These are phyloP conservation scores for Coemansia sp. DNA, from an alignment of 192 early-diverging fungal genomes.

Conservation along the genomic window DNA sequence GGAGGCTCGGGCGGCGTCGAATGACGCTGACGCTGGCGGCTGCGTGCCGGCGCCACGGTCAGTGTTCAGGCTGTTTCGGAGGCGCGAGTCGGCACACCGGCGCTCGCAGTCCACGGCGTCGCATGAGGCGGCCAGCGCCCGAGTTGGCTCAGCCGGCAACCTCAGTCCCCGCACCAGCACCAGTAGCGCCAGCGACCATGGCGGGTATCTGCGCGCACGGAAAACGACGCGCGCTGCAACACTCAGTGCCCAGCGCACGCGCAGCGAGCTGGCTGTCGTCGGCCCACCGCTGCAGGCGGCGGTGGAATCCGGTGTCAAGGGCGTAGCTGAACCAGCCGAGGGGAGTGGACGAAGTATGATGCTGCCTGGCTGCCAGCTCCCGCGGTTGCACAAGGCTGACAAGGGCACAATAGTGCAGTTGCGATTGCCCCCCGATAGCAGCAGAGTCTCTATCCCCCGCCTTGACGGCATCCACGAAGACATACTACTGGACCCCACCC, in stretches of 20 bases:
- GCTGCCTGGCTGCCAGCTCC: too few species aligned
- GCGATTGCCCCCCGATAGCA: conserved; percentile 38
- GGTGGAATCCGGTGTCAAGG: background rate
- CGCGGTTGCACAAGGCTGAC: conserved; percentile 41
- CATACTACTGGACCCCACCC: conserved; percentile 2
- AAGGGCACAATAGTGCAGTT: conserved; percentile 52
- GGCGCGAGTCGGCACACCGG: conserved; percentile 15
- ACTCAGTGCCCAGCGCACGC: conserved; percentile 46
- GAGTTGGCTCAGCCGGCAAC: background rate
- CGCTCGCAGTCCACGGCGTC: conserved; percentile 15
- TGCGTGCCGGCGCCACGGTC: conserved; percentile 46
- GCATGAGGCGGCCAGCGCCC: background rate
- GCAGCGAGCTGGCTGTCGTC: conserved; percentile 41
- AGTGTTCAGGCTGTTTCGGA: conserved; percentile 37
- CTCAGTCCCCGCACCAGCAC: conserved; percentile 17
- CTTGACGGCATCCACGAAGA: conserved; percentile 36
- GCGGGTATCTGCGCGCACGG: conserved; percentile 45
- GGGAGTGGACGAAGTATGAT: too few species aligned
- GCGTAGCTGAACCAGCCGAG: conserved; percentile 6
- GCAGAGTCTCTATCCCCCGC: conserved; percentile 33
- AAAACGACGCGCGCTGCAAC: conserved; percentile 36
- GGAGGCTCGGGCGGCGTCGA: background rate
- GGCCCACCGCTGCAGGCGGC: conserved; percentile 35
- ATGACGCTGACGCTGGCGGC: conserved; percentile 19
- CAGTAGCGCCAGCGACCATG: conserved; percentile 30